A percentile compares a stretch with the other conserved stretches of the same genome.
phyloP scores from a whole-genome alignment of 2,329 filamentous ascomycete species.

The Cladophialophora bantiana region DNA sequence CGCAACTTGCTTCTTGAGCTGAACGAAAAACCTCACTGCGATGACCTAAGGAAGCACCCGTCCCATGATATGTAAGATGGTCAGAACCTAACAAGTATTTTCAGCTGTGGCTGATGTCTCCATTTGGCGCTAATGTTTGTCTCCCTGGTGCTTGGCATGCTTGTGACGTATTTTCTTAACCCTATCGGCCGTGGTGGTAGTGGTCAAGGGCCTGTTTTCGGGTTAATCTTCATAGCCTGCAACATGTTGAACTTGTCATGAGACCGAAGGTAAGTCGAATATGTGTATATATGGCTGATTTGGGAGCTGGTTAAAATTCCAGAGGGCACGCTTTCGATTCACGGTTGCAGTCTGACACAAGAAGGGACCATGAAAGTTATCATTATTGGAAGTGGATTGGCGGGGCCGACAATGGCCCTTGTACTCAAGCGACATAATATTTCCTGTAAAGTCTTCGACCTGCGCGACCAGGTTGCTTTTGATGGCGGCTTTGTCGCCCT shows the following conservation, averaged over 20 bases:
- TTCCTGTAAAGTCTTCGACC: conserved; percentile 59
- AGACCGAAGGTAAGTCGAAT: not conserved
- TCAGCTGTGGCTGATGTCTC: not conserved
- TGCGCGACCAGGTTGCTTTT: conserved; percentile 52
- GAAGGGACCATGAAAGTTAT: conserved; percentile 24
- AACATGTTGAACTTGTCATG: not conserved
- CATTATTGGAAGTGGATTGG: conserved; percentile 29
- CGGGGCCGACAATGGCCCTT: conserved; percentile 57
- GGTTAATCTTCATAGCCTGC: not conserved
- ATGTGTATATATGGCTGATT: not conserved
- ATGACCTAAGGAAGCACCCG: too few relatives aligned
- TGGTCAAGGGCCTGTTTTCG: not conserved
- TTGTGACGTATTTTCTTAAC: not conserved
- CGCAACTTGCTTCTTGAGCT: too few relatives aligned
- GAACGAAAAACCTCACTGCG: too few relatives aligned
- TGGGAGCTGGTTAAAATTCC: not conserved
- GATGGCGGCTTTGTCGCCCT: conserved; percentile 66
- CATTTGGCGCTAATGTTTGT: not conserved
- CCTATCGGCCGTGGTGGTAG: not conserved
- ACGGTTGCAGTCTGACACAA: not conserved
- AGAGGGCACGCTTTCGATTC: not conserved
- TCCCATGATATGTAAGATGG: too few relatives aligned
- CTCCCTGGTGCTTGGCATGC: not conserved
- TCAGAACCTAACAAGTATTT: not conserved
- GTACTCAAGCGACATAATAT: conserved; percentile 62